Evolutionary conservation across 2,329 filamentous ascomycete genomes (phyloP), one percentile per base, ranked within the genome.

Genomic region (Alternaria viburni): DNA sequence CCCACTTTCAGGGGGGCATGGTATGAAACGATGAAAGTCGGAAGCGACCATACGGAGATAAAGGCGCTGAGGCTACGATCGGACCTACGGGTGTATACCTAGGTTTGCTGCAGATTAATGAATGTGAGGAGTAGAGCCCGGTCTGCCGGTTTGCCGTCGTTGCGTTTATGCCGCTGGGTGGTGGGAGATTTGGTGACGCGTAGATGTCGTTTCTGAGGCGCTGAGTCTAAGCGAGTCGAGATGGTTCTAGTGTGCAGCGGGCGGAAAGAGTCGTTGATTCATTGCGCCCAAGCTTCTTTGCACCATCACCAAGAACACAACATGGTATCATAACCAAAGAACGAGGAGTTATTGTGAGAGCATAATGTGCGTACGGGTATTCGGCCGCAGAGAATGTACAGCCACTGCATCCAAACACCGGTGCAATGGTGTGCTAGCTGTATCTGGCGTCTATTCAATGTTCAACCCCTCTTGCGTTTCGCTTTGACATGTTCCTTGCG

Each of bases 401-500:
- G 17, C 21, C n/a, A 17, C 36, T 41, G 36, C n/a, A 41, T 41
- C 36, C 57, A 45, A 17, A 54, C 12, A 23, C n/a, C 26, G n/a
- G 8, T 28, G 5, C 43, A 25, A 51, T 52, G 47, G 58, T 30
- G 47, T 54, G 12, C 6, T 55, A 32, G 21, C 26, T 57, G 15
- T 36, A 12, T 23, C 15, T 25, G 44, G 19, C 25, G 19, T n/a
- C 23, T 36, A 9, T 21, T 49, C 43, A 26, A 45, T 54, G 26
- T 54, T 54, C 44, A 26, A 17, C 21, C 62, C 52, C 64, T 63
- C 41, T 61, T 57, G 58, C 57, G 66, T 69, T 68, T 69, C 69
- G 60, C 55, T 36, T 61, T 45, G 17, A 13, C 47, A 47, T n/a
- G 25, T 68, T 69, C 62, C 69, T 62, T 69, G 68, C 57, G 66